Evolutionary conservation across 139 green algal species (phyloP).

Genomic region (Chlorella sp.): DNA sequence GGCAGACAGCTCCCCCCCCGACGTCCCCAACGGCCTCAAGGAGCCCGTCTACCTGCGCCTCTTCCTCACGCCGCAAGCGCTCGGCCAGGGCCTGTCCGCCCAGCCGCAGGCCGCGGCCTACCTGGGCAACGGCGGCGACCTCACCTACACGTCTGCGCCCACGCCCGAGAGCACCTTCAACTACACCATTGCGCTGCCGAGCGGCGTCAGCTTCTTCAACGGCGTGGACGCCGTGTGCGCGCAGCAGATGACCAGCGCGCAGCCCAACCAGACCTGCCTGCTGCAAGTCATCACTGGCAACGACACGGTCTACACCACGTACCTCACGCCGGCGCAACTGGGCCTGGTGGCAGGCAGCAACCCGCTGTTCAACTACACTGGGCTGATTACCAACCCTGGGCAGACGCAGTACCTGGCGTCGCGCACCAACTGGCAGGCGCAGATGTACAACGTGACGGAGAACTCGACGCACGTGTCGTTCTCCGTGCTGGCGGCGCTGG

Average conservation of each 20-base stretch:
- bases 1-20: neutral
- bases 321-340: neutral
- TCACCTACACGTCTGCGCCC: neutral
- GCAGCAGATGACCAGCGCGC: neutral
- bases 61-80: neutral
- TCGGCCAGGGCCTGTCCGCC: neutral
- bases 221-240: neutral
- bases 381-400: neutral
- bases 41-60: neutral
- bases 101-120: neutral
- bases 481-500: neutral
- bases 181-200: neutral
- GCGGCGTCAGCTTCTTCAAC: neutral
- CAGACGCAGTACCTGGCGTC: too few relatives aligned
- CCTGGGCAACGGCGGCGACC: neutral
- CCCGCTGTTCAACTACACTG: neutral
- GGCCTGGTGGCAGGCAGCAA: too few relatives aligned
- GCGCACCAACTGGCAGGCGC: neutral
- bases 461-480: neutral
- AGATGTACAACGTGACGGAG: conserved; percentile 6
- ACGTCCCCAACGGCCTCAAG: neutral
- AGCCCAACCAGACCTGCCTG: neutral
- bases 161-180: neutral
- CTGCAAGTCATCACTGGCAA: conserved; percentile 1
- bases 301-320: neutral